phyloP scores from a whole-genome alignment of 495 filamentous ascomycete species.

The Penicillium diatomitis region DNA sequence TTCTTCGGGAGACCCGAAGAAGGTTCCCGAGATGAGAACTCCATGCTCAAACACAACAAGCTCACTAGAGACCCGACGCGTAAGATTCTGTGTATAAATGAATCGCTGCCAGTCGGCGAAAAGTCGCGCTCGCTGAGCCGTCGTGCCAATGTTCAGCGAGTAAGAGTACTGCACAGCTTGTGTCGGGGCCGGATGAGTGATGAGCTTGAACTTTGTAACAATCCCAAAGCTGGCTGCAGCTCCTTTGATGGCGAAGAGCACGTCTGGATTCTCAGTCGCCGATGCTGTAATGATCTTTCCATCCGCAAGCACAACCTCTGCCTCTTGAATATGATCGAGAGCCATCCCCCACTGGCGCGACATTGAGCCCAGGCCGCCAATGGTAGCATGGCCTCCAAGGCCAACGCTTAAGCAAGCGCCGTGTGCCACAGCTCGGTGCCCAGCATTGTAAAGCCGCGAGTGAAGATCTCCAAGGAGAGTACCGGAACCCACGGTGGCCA shows the following conservation, averaged over 20 bases:
- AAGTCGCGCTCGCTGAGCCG: conserved; percentile 14
- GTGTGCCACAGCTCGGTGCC: conserved; percentile 57
- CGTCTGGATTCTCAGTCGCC: conserved; percentile 27
- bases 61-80: conserved; percentile 41
- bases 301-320: conserved; percentile 56
- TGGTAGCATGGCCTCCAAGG: conserved; percentile 62
- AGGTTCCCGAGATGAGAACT: conserved; percentile 29
- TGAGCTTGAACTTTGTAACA: conserved; percentile 38
- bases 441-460: conserved; percentile 45
- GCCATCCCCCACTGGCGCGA: conserved; percentile 57
- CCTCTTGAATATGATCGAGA: conserved; percentile 51
- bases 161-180: conserved; percentile 31
- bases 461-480: conserved; percentile 53
- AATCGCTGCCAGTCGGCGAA: conserved; percentile 34
- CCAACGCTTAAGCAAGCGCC: conserved; percentile 58
- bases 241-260: conserved; percentile 47
- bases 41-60: conserved; percentile 18
- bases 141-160: conserved; percentile 26
- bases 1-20: conserved; percentile 30
- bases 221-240: conserved; percentile 37
- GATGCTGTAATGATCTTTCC: conserved; percentile 36
- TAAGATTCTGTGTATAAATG: conserved; percentile 32
- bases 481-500: conserved; percentile 60
- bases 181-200: conserved; percentile 27
- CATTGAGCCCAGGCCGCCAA: conserved; percentile 57